Conservation (phyloP, 2,329 filamentous ascomycete genomes). For the Decorospora gaudefroyi region DNA sequence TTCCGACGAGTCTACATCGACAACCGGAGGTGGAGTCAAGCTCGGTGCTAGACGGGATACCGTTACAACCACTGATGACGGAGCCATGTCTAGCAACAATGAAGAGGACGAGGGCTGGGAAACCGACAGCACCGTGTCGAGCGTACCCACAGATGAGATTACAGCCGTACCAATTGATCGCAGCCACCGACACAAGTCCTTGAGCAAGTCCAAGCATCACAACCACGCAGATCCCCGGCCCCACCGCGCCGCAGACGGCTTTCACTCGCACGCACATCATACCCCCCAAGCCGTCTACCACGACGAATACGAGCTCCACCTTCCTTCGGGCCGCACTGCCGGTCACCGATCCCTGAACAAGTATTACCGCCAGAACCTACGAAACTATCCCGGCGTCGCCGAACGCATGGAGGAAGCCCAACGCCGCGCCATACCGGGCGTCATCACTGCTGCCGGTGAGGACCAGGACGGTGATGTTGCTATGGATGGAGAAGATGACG, state of each 20-base stretch:
- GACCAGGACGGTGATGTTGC: conserved; percentile 50
- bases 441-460: conserved; percentile 56
- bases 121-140: conserved; percentile 86
- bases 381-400: conserved; percentile 76
- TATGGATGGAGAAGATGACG: conserved; percentile 33
- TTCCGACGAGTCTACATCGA: conserved; percentile 54
- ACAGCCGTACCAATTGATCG: conserved; percentile 77
- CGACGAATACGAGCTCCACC: conserved; percentile 90
- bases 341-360: conserved; percentile 85
- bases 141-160: conserved; percentile 82
- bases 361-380: conserved; percentile 92
- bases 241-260: conserved; percentile 76
- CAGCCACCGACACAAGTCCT: conserved; percentile 71
- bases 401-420: conserved; percentile 69
- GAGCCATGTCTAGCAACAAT: conserved; percentile 55
- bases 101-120: conserved; percentile 87
- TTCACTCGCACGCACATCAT: conserved; percentile 76
- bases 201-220: conserved; percentile 76
- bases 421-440: conserved; percentile 51
- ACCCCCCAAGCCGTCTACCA: conserved; percentile 80
- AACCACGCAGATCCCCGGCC: conserved; percentile 70
- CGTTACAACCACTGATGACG: conserved; percentile 47
- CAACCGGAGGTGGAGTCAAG: conserved; percentile 65
- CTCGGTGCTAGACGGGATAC: conserved; percentile 65
- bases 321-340: conserved; percentile 85